A percentile compares a stretch with the other conserved stretches of the same genome.
phyloP scores from a whole-genome alignment of 106 monocot genomes.

The Dendrobium huoshanense region DNA sequence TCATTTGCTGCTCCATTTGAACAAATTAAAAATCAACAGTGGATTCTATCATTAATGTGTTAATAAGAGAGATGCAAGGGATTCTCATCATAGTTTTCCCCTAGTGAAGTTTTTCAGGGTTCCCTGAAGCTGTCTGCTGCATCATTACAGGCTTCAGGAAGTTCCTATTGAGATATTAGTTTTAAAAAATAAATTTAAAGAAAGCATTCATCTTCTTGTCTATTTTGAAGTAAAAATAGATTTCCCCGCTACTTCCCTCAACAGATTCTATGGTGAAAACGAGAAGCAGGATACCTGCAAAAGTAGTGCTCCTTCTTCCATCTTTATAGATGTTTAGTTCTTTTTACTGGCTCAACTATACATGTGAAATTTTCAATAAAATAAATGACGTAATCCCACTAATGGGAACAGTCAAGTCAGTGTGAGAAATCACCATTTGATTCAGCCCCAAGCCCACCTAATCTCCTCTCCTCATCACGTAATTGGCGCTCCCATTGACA shows the following conservation, averaged over 20 bases:
- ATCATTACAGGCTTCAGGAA: background rate
- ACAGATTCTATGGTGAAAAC: background rate
- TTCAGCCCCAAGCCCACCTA: slow-evolving; percentile 10
- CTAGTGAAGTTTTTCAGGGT: background rate
- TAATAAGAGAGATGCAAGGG: background rate
- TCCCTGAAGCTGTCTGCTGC: background rate
- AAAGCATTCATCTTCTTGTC: too few species aligned
- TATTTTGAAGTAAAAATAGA: too few species aligned
- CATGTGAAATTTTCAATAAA: background rate
- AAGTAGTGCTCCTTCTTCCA: background rate
- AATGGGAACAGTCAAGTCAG: background rate
- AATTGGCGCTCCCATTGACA: slow-evolving; percentile 18
- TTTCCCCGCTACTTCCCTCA: background rate
- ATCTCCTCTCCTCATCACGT: slow-evolving; percentile 20
- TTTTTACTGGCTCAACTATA: background rate
- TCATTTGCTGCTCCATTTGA: background rate
- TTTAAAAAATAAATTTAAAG: background rate
- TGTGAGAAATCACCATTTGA: slow-evolving; percentile 20
- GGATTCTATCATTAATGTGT: background rate
- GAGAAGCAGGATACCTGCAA: background rate
- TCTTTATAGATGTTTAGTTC: background rate
- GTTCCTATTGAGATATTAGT: background rate
- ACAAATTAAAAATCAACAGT: background rate
- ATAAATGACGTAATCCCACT: background rate
- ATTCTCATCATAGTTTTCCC: background rate